These are phyloP conservation scores for Trichoderma pleuroti DNA, from an alignment of 2,329 filamentous ascomycete species.

Conservation along the genomic window DNA sequence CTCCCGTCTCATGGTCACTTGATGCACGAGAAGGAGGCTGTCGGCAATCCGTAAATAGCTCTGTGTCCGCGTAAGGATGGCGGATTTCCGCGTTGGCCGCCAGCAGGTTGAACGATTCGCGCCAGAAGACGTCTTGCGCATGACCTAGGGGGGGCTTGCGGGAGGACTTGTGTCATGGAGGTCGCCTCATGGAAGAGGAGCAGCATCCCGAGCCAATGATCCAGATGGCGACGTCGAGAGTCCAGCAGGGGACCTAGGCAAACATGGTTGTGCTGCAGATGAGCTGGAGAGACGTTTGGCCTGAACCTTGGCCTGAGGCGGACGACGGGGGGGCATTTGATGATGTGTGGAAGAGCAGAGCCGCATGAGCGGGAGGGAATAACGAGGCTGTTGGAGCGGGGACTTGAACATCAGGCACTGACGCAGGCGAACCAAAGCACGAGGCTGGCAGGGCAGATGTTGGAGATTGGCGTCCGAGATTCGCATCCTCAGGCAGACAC, in stretches of 20 bases:
- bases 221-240: background rate
- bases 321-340: background rate
- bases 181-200: background rate
- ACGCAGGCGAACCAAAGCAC: conserved; percentile 12
- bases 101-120: background rate
- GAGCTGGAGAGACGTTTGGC: background rate
- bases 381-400: conserved; percentile 2
- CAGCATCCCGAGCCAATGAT: background rate
- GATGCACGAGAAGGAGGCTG: background rate
- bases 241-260: background rate
- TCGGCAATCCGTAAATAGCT: conserved; percentile 1
- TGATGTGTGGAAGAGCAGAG: background rate
- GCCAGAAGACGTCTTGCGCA: background rate
- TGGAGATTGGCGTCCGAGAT: conserved; percentile 18
- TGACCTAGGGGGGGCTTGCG: background rate
- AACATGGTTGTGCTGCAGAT: background rate
- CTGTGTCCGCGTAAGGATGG: background rate
- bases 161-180: background rate
- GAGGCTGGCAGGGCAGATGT: conserved; percentile 15
- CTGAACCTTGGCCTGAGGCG: background rate
- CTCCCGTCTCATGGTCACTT: background rate
- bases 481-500: conserved; percentile 24
- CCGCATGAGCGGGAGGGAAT: background rate
- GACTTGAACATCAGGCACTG: conserved; percentile 15
- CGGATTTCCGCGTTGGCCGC: background rate